Evolutionary conservation across 2,329 filamentous ascomycete species (phyloP), one percentile per base, ranked within the genome.

Genomic region (Paecilomyces sp.): DNA sequence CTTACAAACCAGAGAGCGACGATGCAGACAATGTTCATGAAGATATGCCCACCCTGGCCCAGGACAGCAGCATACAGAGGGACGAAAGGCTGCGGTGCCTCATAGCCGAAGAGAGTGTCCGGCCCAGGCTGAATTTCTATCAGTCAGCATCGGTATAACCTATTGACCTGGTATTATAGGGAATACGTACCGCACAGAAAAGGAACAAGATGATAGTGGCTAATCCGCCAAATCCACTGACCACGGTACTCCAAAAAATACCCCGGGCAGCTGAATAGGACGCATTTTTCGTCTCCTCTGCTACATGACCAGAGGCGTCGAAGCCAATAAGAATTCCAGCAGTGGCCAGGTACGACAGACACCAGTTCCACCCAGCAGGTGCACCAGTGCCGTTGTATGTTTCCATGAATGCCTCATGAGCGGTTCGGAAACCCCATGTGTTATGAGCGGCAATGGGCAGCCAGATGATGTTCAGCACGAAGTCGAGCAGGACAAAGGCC

Each of bases 341-440:
- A 1, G 84, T 86, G 1, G 83, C 83, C 28, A 84, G 79, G 68
- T 83, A 86, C 3, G 82, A 84, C 3, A 86, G 76, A 71, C 83
- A 85, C 84, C 83, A 86, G 66, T 86, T 86, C 83, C 84, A 86
- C 2, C 79, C 83, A 1, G 78, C 74, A 0, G 83, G 81, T 1
- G 81, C 80, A 11, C 80, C 81, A 11, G 80, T 83, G 1, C 79
- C 80, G 59, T 86, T 86, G 66, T 85, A 85, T 0, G 83, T 85
- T 12, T 82, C 79, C 73, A 85, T 81, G 67, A 86, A 86, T 8
- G 83, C 83, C 61, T 85, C 83, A 36, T 83, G 75, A 0, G 84
- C 76, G 1, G 81, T 77, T n/a, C 83, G 80, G 70, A 86, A 86
- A 1, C 84, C 84, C 66, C 80, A 81, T 0, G 81, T 83, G 58